Evolutionary conservation across 2,329 filamentous ascomycete genomes (phyloP).

Genomic region (Trichoderma oligosporum): DNA sequence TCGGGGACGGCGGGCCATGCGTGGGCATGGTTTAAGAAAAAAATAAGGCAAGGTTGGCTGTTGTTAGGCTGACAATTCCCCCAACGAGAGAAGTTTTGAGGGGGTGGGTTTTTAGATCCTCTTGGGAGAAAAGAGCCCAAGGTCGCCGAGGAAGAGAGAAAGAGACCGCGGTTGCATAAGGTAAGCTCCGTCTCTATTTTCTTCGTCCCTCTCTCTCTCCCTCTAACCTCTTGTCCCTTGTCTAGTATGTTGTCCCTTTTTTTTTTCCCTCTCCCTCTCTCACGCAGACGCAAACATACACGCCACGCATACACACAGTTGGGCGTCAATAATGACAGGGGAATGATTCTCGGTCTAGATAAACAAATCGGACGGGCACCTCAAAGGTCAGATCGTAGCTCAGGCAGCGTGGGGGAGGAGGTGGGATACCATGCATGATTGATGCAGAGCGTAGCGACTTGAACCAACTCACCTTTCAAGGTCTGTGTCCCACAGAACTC

Average conservation of each 20-base stretch:
- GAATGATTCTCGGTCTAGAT: constrained; percentile 2
- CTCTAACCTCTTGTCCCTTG: constrained; percentile 5
- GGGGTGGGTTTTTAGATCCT: constrained; percentile 5
- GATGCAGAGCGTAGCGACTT: constrained; percentile 8
- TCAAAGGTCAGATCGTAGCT: constrained; percentile 14
- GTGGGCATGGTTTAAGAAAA: constrained; percentile 17
- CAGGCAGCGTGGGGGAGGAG: constrained; percentile 5
- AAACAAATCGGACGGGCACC: constrained; percentile 3
- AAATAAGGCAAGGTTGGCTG: background rate
- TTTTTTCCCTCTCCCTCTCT: background rate
- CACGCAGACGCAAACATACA: background rate
- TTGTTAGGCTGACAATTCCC: constrained; percentile 8
- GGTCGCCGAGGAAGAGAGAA: background rate
- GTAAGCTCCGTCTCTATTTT: background rate
- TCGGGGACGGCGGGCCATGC: constrained; percentile 49
- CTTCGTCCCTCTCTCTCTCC: background rate
- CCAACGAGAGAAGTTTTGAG: constrained; percentile 6
- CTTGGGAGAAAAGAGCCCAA: background rate
- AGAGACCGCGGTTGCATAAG: no score
- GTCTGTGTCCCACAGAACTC: background rate
- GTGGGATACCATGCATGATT: constrained; percentile 12
- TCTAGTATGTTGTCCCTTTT: background rate
- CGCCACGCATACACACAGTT: background rate
- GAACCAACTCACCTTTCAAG: constrained; percentile 1
- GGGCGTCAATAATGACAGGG: constrained; percentile 11